Conservation (phyloP, 768 basidiomycete species). For the Phanerochaete sordida region DNA sequence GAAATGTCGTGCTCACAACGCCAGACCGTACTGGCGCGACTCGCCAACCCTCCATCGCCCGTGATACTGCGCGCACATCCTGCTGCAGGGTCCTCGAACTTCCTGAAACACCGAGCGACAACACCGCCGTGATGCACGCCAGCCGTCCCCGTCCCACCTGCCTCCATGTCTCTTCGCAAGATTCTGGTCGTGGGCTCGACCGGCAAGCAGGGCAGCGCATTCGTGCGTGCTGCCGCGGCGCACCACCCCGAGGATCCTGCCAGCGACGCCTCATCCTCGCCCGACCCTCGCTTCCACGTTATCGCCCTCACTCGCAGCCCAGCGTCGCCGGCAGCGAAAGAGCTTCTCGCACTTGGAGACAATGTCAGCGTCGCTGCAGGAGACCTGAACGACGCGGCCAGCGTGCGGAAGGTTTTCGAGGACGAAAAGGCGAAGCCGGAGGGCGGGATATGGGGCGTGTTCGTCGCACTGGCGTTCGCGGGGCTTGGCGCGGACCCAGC, state of each 20-base stretch:
- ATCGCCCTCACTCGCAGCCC: slow-evolving; percentile 35
- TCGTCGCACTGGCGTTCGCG: slow-evolving; percentile 35
- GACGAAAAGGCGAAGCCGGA: slow-evolving; percentile 21
- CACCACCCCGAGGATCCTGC: neutral
- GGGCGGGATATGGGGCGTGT: slow-evolving; percentile 34
- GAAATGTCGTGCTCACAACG: too few relatives aligned
- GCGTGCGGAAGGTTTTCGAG: slow-evolving; percentile 33
- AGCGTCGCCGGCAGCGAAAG: slow-evolving; percentile 25
- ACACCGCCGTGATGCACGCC: neutral
- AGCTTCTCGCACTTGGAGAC: slow-evolving; percentile 17
- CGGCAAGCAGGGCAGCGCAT: slow-evolving; percentile 4
- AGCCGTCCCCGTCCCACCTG: neutral
- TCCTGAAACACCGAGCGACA: neutral
- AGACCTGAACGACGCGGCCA: slow-evolving; percentile 28
- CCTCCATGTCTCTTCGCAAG: neutral
- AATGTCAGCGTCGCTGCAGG: slow-evolving; percentile 34
- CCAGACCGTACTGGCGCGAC: too few relatives aligned
- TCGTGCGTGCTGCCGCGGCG: neutral
- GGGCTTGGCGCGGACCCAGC: slow-evolving; percentile 38
- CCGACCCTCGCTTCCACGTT: slow-evolving; percentile 24
- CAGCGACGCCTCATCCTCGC: neutral
- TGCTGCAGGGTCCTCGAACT: too few relatives aligned
- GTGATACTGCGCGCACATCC: too few relatives aligned
- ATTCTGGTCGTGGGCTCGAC: slow-evolving; percentile 8
- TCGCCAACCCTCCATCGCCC: too few relatives aligned